Percentiles rank a stretch among this genome's conserved stretches.
Evolutionary conservation across 2,329 filamentous ascomycete species (phyloP).

Genomic region (Neoascochyta sp.): DNA sequence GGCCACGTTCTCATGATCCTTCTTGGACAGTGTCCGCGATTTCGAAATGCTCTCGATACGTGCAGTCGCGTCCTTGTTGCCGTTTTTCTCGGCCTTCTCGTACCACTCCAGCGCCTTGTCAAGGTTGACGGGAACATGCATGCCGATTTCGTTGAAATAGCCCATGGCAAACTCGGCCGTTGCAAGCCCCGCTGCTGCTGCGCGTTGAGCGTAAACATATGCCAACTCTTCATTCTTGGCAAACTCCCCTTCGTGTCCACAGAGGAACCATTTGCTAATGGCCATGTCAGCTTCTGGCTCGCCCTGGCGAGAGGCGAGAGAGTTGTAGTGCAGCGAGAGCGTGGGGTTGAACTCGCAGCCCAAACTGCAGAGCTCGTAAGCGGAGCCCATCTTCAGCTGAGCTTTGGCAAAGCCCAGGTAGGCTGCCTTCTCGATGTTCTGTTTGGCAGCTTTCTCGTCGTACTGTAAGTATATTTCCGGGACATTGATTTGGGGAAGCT

Average conservation of each 20-base stretch:
- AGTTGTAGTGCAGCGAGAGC: conserved; percentile 92
- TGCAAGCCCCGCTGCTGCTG: conserved; percentile 73
- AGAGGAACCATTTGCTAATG: conserved; percentile 98
- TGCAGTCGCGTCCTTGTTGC: conserved; percentile 81
- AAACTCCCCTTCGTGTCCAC: conserved; percentile 87
- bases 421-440: conserved; percentile 94
- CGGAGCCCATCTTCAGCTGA: conserved; percentile 94
- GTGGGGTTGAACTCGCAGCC: conserved; percentile 93
- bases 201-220: conserved; percentile 84
- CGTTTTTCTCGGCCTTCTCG: conserved; percentile 78
- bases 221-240: conserved; percentile 94
- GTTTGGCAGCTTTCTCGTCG: conserved; percentile 69
- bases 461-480: conserved; percentile 68
- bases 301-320: conserved; percentile 84
- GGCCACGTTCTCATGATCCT: conserved; percentile 89
- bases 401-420: conserved; percentile 95
- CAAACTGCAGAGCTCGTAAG: conserved; percentile 89
- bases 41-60: conserved; percentile 81
- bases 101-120: conserved; percentile 87
- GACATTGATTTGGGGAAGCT: conserved; percentile 84
- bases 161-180: conserved; percentile 96
- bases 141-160: conserved; percentile 96
- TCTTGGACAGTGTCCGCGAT: conserved; percentile 79
- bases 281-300: conserved; percentile 92
- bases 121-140: conserved; percentile 80